Base-by-base conservation (phyloP, 106 monocot species). In the Iris macrosiphon region DNA sequence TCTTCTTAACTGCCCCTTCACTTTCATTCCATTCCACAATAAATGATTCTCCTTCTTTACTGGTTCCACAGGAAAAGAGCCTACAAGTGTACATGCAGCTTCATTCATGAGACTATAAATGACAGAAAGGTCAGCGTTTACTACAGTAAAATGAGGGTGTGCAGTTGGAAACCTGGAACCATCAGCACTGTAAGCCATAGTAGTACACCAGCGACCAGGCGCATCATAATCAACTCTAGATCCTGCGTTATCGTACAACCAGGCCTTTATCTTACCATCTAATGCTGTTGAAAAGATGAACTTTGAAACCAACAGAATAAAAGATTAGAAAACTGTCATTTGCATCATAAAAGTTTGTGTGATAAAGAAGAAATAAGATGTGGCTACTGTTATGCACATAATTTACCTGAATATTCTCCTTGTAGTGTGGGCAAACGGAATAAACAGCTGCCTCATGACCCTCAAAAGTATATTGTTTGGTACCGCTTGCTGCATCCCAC, bases 111-210 rank as follows among this genome's bases (percentile, higher is more conserved):
- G 58, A 41, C 41, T 42, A 27, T 19, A 3, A n/a, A 28, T 2
- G 8, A 27, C 21, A 37, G 2, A 41, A 40, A 15, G 26, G 27
- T 40, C 25, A 39, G 26, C 40, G 26, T 40, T 14, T n/a, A 66
- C 31, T 26, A 45, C 21, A 18, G 9, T 32, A 57, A 57, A 33
- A 38, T 40, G 21, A 70, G 31, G 23, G 8, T 12, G 21, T n/a
- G 6, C 32, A 37, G 17, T 20, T 45, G 22, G 62, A n/a, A 44
- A 88, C 93, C 87, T 88, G 31, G 78, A 55, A 31, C 88, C 93
- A 87, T 93, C 93, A 35, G 88, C 77, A 67, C 88, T 93, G 59
- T 88, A 93, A 27, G 81, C 77, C 93, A 93, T 84, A n/a, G 83
- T 93, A 24, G 84, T 84, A 60, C 77, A 84, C 80, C 83, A 88